Evolutionary conservation across 1,284 basidiomycete species (phyloP), one percentile per base, ranked within the genome.

Genomic region (Tremellales sp.): DNA sequence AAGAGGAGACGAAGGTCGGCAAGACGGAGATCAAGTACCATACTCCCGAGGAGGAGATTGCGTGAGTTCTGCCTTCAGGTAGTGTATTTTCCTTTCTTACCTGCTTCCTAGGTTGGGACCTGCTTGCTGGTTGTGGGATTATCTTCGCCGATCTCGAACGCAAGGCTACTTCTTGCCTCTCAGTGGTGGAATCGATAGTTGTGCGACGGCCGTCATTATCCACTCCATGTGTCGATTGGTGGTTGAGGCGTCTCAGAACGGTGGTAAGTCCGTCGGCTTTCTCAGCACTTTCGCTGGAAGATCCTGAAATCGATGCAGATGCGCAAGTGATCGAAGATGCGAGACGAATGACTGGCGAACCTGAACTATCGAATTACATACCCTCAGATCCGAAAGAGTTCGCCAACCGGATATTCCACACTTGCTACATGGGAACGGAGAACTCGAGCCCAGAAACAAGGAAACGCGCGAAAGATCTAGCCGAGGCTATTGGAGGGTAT

Each of bases 121-220:
- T 1, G 95, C 94, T 4, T 98, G 94, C 68, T 99, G 94, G 94
- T 78, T 99, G 7, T 99, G 94, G 95, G 95, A 99, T 71, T 98
- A 98, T 64, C 80, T 99, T 32, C 80, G 94, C 22, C 83, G 94
- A 31, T 97, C 94, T 12, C 79, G 89, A 4, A 91, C 87, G 0
- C 89, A 94, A 61, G 94, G 95, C 1, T 98, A 93, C 75, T 97
- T 98, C 67, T 75, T 98, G 22, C 95, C 95, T 1, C 79, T 99
- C 5, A 94, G 89, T 45, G 94, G 95, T n/a, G 95, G 94, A 10
- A 93, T 98, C 51, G 94, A 98, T 68, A 91, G 87, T 60, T 98
- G 94, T 62, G 91, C 95, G 2, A 97, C 95, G 0, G 86, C 94
- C 0, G 83, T 87, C 32, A 97, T 98, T 58, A 88, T 97, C 0